Percentiles rank a stretch among this genome's conserved stretches.
phyloP scores from a whole-genome alignment of 352 stramenopile genomes.

The Phytophthora pistaciae region DNA sequence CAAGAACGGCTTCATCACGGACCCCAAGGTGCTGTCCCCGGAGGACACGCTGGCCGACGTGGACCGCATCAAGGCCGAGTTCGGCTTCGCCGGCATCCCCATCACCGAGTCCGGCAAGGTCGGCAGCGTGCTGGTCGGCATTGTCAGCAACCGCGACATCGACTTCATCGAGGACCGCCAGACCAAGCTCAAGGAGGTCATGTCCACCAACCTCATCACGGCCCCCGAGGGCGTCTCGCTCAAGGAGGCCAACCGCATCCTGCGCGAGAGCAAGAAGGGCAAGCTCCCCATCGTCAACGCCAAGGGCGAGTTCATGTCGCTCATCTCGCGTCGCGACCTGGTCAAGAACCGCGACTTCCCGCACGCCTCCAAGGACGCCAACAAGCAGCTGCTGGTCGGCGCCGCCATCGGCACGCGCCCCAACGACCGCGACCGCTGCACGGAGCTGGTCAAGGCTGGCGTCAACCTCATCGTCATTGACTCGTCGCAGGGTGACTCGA shows the following conservation, averaged over 20 bases:
- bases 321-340: conserved; percentile 98
- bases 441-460: conserved; percentile 93
- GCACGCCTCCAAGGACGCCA: conserved; percentile 96
- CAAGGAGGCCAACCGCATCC: conserved; percentile 97
- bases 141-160: conserved; percentile 99
- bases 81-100: conserved; percentile 99
- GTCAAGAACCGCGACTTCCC: conserved; percentile 99
- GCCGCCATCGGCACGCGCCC: conserved; percentile 99
- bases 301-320: conserved; percentile 97
- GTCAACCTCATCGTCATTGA: conserved; percentile 99
- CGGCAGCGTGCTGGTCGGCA: conserved; percentile 97
- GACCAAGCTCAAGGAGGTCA: conserved; percentile 88
- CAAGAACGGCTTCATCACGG: conserved; percentile 99
- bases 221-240: conserved; percentile 96
- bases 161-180: conserved; percentile 97
- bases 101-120: conserved; percentile 99
- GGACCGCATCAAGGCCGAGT: conserved; percentile 95
- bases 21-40: conserved; percentile 97
- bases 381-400: conserved; percentile 99
- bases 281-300: conserved; percentile 99
- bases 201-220: conserved; percentile 93
- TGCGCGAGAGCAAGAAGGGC: conserved; percentile 99
- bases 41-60: conserved; percentile 97
- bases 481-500: conserved; percentile 99
- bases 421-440: conserved; percentile 95